Percentiles rank a stretch among this genome's conserved stretches.
Conservation (phyloP, 129 eudicot genomes). For the Heracleum sosnowskyi region DNA sequence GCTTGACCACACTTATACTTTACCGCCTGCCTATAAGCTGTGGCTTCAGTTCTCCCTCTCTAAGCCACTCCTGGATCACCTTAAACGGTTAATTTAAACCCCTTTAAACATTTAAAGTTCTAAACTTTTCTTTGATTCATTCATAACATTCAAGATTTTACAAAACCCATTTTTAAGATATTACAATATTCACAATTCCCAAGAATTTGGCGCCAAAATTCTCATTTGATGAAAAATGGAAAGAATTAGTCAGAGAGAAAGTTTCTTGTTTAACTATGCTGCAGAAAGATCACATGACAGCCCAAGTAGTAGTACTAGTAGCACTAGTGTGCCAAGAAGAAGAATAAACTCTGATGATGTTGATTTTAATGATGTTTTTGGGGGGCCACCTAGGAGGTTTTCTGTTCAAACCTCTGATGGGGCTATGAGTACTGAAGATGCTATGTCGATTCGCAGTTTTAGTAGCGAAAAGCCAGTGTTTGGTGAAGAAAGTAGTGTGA, state of each 20-base stretch:
- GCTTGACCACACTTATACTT: neutral
- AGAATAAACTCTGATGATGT: constrained; percentile 51
- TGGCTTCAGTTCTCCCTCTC: constrained; percentile 5
- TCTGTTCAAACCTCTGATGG: constrained; percentile 42
- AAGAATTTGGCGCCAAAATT: constrained; percentile 7
- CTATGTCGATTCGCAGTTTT: constrained; percentile 14
- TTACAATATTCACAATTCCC: neutral
- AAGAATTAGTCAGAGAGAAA: constrained; percentile 28
- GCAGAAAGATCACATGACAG: constrained; percentile 31
- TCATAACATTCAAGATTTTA: neutral
- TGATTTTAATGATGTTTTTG: constrained; percentile 89
- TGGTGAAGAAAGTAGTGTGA: constrained; percentile 41
- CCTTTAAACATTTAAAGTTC: neutral
- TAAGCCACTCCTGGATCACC: neutral
- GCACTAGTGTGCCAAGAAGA: constrained; percentile 13
- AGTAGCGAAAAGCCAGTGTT: constrained; percentile 62
- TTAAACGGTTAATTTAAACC: too few species aligned
- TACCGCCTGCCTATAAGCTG: neutral
- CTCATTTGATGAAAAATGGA: constrained; percentile 31
- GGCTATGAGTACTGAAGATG: constrained; percentile 14
- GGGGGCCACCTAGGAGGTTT: constrained; percentile 85
- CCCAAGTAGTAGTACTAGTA: constrained; percentile 13
- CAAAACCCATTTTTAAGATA: neutral
- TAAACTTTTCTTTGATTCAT: neutral
- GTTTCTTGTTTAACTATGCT: constrained; percentile 22